phyloP scores from a whole-genome alignment of 2,329 filamentous ascomycete species.

The Ophiostoma ulmi region DNA sequence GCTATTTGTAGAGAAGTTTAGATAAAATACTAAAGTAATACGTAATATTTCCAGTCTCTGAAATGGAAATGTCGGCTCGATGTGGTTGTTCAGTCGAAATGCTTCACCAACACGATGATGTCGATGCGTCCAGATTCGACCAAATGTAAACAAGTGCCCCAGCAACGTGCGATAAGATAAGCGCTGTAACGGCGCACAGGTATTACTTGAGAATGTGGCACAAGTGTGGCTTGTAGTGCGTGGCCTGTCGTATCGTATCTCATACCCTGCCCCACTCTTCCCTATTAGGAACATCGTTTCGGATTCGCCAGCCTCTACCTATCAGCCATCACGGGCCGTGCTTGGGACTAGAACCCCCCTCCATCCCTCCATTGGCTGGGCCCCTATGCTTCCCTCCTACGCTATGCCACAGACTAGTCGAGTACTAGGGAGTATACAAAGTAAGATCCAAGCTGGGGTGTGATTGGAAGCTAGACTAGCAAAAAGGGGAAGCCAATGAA shows the following conservation, averaged over 20 bases:
- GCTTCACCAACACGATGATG: background rate
- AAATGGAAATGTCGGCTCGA: background rate
- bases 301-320: background rate
- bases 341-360: background rate
- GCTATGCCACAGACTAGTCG: background rate
- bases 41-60: background rate
- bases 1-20: no score
- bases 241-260: background rate
- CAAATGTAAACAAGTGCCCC: constrained; percentile 26
- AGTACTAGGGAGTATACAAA: background rate
- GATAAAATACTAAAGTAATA: no score
- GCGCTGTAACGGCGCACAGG: background rate
- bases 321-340: background rate
- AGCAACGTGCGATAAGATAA: constrained; percentile 26
- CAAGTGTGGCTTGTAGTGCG: constrained; percentile 6
- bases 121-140: constrained; percentile 1
- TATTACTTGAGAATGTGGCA: constrained; percentile 8
- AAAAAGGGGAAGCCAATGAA: constrained; percentile 16
- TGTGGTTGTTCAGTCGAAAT: background rate
- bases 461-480: constrained; percentile 6
- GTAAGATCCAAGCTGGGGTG: background rate
- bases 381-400: background rate
- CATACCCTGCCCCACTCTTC: constrained; percentile 6
- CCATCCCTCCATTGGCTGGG: background rate
- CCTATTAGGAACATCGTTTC: constrained; percentile 1